These are phyloP conservation scores for Fagus sylvatica DNA, from an alignment of 306 rosid genomes.

Conservation along the genomic window DNA sequence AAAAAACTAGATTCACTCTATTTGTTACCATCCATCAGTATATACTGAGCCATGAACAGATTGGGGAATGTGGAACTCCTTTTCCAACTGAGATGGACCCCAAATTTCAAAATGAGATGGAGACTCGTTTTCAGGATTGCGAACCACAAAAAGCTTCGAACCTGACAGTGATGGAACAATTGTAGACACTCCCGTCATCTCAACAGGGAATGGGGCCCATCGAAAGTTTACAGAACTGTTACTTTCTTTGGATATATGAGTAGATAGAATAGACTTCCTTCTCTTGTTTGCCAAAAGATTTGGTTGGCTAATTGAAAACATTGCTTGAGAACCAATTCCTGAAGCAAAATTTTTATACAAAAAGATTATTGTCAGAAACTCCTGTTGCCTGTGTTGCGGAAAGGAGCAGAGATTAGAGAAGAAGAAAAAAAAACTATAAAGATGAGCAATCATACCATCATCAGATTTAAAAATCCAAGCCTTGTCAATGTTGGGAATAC, in stretches of 20 bases:
- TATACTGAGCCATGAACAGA: conserved; percentile 78
- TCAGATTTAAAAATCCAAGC: conserved; percentile 70
- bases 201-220: conserved; percentile 81
- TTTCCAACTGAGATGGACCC: conserved; percentile 62
- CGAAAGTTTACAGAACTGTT: conserved; percentile 42
- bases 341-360: neutral
- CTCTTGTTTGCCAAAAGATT: conserved; percentile 60
- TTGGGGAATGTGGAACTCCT: conserved; percentile 70
- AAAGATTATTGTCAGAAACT: conserved; percentile 5
- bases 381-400: neutral
- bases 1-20: neutral
- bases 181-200: conserved; percentile 60
- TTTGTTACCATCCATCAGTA: conserved; percentile 66
- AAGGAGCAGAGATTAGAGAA: neutral
- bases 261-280: conserved; percentile 53
- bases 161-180: conserved; percentile 82
- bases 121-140: conserved; percentile 54
- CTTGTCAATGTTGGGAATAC: conserved; percentile 67
- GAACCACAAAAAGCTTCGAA: conserved; percentile 60
- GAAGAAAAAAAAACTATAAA: neutral
- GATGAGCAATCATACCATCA: conserved; percentile 38
- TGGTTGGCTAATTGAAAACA: conserved; percentile 65
- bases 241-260: conserved; percentile 47
- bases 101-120: conserved; percentile 67
- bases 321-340: conserved; percentile 56